Evolutionary conservation across 805 yeast species (phyloP), one percentile per base, ranked within the genome.

Genomic region (Wickerhamiella vanderwaltii): DNA sequence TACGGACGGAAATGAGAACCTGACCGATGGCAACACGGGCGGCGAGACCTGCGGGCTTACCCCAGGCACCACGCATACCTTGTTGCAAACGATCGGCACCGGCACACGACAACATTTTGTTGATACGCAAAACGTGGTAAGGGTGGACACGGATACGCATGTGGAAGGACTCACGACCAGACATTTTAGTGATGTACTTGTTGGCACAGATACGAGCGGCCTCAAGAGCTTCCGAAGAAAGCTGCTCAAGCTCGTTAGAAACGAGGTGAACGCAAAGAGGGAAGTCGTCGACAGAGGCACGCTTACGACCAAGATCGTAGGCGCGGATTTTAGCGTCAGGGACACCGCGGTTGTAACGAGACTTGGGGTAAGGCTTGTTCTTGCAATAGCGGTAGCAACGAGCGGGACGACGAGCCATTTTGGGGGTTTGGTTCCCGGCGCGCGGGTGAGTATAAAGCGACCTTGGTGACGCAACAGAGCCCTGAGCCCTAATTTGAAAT

Each of bases 21-120:
- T 91, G 98, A 66, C 98, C 98, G 71, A 91, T 91, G 74, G 73
- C 73, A 68, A 91, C 97, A 72, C 98, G 86, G 63, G 98, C 98
- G 62, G 97, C 98, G 65, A 86, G 77, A 78, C 98, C 98, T 64
- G 87, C 95, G 64, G 98, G 98, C 78, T 91, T 91, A 86, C 98
- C 98, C 97, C 97, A 91, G 68, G 98, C 98, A 79, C 94, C 94
- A 85, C 98, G 88, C 98, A 91, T 91, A 87, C 98, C 98, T 77
- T 91, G 97, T 77, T 91, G 98, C 74, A 91, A 80, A 83, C 98
- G 86, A 88, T 91, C 98, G 69, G 98, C 98, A 84, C 98, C 98
- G 76, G 98, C 98, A 79, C 98, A 91, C 66, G 98, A 91, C 95
- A 91, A 86, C 98, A 91, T 91, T 85, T 91, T 91, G 91, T 91